Evolutionary conservation across 345 rosid genomes (phyloP).

Genomic region (Rubroshorea leprosula): DNA sequence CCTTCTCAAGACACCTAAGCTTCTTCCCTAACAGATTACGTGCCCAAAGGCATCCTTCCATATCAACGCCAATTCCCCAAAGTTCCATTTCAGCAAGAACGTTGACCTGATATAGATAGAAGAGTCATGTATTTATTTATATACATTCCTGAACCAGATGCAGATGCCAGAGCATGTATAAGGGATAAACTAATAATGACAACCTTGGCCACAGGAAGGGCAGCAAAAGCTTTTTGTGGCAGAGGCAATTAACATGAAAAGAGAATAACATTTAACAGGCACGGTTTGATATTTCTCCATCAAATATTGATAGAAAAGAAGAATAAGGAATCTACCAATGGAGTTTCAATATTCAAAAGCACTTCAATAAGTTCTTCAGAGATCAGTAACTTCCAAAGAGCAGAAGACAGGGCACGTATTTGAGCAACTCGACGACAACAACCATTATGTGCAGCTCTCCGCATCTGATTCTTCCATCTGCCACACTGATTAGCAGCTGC

Average conservation of each 20-base stretch:
- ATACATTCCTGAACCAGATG: too few relatives aligned
- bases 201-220: too few relatives aligned
- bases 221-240: too few relatives aligned
- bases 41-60: constrained; percentile 80
- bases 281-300: too few relatives aligned
- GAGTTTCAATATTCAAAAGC: constrained; percentile 64
- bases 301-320: constrained; percentile 3
- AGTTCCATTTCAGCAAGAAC: constrained; percentile 95
- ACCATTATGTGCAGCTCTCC: constrained; percentile 91
- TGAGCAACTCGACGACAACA: constrained; percentile 94
- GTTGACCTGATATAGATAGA: constrained; percentile 42
- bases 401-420: constrained; percentile 62
- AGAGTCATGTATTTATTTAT: background rate
- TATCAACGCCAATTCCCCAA: constrained; percentile 89
- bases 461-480: constrained; percentile 93
- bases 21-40: constrained; percentile 62
- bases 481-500: constrained; percentile 90
- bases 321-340: constrained; percentile 51
- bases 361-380: constrained; percentile 68
- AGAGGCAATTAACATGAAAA: too few relatives aligned
- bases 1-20: constrained; percentile 70
- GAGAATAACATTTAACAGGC: too few relatives aligned
- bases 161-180: too few relatives aligned
- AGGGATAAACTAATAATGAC: too few relatives aligned
- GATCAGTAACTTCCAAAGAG: constrained; percentile 79